Base-by-base conservation (phyloP, 345 rosid genomes). In the Populus deltoides region DNA sequence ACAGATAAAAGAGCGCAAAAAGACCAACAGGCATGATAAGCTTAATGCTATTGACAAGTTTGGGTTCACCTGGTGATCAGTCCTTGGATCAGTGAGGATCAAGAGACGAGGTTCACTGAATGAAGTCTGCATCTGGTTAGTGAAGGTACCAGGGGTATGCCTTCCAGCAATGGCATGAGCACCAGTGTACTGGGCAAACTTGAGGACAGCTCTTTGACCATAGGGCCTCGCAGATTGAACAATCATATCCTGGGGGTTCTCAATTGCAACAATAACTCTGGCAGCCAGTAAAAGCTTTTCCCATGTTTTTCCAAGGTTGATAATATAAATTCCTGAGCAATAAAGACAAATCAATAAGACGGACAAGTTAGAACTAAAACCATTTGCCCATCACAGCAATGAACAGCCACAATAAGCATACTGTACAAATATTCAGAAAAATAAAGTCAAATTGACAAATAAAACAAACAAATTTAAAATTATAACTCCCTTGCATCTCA, bases 91-190 rank as follows among this genome's bases (percentile, higher is more conserved):
- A 0, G 99, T 95, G n/a, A 93, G 94, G 86, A 95, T 93, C 43
- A 93, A 75, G 2, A 93, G 92, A 71, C 96, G 93, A 0, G 99
- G 97, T 81, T 92, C 98, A 24, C 90, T 92, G 89, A 95, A 95
- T 0, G 98, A 92, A 0, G 99, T 93, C 73, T 95, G 99, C 68
- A 93, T 84, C 79, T 95, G 98, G 81, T 93, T 95, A 66, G 99
- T 95, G 76, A 95, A 95, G 27, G 99, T 95, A 89, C 98, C 99
- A 18, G 99, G 99, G 61, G 99, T 95, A 83, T 95, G 98, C 86
- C 98, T 91, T 53, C 98, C 98, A 72, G 98, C 98, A 85, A 94
- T 93, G 2, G 98, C 98, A 73, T 95, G 91, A n/a, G 90, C 92
- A 72, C 97, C 95, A n/a, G 98, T 93, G 90, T 92, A 87, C 33